Base-by-base conservation (phyloP, 169 alveolate genomes). In the Plasmodium berghei region DNA sequence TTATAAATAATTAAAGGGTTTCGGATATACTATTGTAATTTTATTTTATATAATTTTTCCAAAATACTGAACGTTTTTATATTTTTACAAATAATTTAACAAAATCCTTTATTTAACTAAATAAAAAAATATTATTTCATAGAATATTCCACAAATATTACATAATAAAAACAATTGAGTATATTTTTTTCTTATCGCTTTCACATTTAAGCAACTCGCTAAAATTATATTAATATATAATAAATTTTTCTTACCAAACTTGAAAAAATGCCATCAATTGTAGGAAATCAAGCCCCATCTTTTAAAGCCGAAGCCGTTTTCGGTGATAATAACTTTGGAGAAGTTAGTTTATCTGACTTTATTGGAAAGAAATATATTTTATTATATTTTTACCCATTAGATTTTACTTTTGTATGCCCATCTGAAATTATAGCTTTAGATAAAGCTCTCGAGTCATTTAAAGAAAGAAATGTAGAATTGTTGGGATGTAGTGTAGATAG, bases 381-480 rank as follows among this genome's bases (percentile, higher is more conserved):
- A 49, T 94, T 99, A 34, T 99, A 98, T 97, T 98, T 98, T 96
- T 99, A 99, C 94, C 99, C 99, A 22, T 93, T 98, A 83, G 99
- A 99, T 92, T 99, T 99, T 94, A 99, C 99, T 48, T 99, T 98
- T 80, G 99, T 99, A 24, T 99, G 99, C 94, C 99, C 99, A 34
- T 98, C 99, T 45, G 99, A 99, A 94, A 98, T 98, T 70, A 93
- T 97, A 67, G 99, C 98, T 34, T 98, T 98, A 95, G 94, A 96
- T 91, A 97, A 97, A 58, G 96, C 97, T 18, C 92, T 97, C 12
- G 96, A 97, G 28, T 98, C 97, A 59, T 98, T 99, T 95, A 97
- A 97, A 89, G 97, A 95, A 90, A 90, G 96, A 69, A 95, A 96
- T 85, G 97, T 95, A 46, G 98, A 97, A 88, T 95, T 97, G 48